These are phyloP conservation scores for Didymella arachidicola DNA, from an alignment of 2,329 filamentous ascomycete species.

Conservation along the genomic window DNA sequence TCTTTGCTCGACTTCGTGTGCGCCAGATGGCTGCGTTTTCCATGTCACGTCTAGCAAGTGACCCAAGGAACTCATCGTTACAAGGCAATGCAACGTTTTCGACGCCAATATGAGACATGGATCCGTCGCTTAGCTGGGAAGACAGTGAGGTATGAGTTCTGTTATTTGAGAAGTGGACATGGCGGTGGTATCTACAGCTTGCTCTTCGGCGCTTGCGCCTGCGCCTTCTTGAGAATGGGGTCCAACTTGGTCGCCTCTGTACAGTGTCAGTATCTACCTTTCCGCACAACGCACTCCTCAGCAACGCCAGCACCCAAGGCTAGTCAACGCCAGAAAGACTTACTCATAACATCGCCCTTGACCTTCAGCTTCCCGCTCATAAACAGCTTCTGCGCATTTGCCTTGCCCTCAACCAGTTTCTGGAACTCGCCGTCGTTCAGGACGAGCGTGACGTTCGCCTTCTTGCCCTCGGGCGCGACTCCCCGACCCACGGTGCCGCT, in stretches of 20 bases:
- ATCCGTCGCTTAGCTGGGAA: too few species aligned
- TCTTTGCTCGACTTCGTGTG: too few species aligned
- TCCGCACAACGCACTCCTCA: background rate
- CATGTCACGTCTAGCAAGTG: too few species aligned
- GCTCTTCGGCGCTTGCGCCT: slow-evolving; percentile 38
- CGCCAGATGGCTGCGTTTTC: too few species aligned
- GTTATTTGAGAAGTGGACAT: background rate
- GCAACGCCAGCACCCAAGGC: too few species aligned
- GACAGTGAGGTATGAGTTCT: background rate
- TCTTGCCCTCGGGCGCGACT: slow-evolving; percentile 69
- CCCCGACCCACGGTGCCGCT: slow-evolving; percentile 84
- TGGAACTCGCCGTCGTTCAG: slow-evolving; percentile 88
- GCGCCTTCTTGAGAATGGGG: slow-evolving; percentile 66
- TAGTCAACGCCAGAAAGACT: background rate
- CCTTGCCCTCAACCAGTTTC: slow-evolving; percentile 83
- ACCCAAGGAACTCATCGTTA: too few species aligned
- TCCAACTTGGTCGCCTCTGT: slow-evolving; percentile 85
- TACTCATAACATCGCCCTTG: slow-evolving; percentile 96
- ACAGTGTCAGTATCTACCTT: background rate
- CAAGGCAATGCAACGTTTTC: too few species aligned
- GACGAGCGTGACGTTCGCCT: slow-evolving; percentile 86
- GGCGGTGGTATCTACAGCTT: slow-evolving; percentile 44
- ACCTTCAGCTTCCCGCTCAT: slow-evolving; percentile 99
- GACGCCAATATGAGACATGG: too few species aligned
- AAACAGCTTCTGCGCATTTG: slow-evolving; percentile 93